A percentile compares a stretch with the other conserved stretches of the same genome.
Conservation (phyloP, 2,329 filamentous ascomycete species). For the Aspergillus glaucus region DNA sequence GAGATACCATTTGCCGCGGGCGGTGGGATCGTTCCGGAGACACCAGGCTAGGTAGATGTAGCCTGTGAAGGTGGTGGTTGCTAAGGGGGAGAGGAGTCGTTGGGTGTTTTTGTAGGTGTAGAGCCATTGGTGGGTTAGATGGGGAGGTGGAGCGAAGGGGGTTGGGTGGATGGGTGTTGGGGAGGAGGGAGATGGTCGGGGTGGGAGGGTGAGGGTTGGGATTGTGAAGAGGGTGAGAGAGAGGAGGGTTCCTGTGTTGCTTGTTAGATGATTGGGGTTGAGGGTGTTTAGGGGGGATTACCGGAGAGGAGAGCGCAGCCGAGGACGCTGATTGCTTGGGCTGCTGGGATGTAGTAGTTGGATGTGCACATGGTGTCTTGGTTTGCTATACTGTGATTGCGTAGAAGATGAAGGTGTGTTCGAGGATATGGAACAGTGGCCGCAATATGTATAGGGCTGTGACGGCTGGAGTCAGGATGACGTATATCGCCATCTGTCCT, state of each 20-base stretch:
- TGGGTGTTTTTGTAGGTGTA: conserved; percentile 44
- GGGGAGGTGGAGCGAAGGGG: conserved; percentile 15
- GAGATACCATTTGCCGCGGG: conserved; percentile 12
- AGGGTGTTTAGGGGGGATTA: not conserved
- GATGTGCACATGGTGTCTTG: not conserved
- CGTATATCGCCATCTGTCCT: too few species aligned
- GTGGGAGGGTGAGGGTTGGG: conserved; percentile 15
- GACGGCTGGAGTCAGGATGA: too few species aligned
- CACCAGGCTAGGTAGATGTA: conserved; percentile 37
- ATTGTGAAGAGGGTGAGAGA: conserved; percentile 15
- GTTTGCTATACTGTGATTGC: too few species aligned
- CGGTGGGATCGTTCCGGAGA: not conserved
- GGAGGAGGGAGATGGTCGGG: conserved; percentile 5
- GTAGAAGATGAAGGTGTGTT: too few species aligned
- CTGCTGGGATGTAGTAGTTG: conserved; percentile 7
- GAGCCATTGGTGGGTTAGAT: conserved; percentile 26
- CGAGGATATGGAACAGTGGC: too few species aligned
- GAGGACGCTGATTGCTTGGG: conserved; percentile 12
- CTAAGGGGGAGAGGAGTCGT: conserved; percentile 44
- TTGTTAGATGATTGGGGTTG: not conserved
- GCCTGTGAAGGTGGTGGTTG: conserved; percentile 47
- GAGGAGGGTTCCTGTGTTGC: conserved; percentile 21
- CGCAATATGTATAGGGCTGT: too few species aligned
- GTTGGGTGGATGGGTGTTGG: not conserved
- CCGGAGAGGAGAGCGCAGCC: conserved; percentile 13